Evolutionary conservation across 371 early-diverging fungal genomes (phyloP), one percentile per base, ranked within the genome.

Genomic region (Smittium mucronatum): DNA sequence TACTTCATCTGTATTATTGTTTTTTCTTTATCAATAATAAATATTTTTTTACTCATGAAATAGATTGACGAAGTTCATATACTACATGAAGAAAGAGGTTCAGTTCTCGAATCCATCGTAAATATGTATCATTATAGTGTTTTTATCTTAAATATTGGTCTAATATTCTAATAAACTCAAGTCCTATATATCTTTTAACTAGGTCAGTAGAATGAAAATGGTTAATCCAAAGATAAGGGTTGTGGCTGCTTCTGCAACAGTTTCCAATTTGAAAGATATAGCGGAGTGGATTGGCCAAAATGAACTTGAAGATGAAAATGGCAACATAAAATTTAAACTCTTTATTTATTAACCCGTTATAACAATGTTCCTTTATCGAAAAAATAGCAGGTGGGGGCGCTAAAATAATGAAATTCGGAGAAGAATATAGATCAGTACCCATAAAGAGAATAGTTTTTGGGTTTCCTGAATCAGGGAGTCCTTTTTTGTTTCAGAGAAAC

Each of bases 401-500:
- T 16, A 15, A 68, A n/a, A 36, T 68, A 26, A 8, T 58, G 5
- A 63, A 29, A 47, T 68, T 68, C 34, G 68, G 63, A 21, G 68
- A 68, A 21, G 63, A 63, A 26, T 68, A 47, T 63, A 61, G 68
- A 15, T 30, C 68, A 57, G 68, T 68, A 63, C 68, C 68, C 8
- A 58, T 68, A 11, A 59, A 34, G 58, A 68, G 58, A 36, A 15
- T 68, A 21, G 68, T 68, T 68, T 47, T 59, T 58, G 68, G 68
- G 5, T 68, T 28, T 30, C 15, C 60, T 15, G 63, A 32, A 36
- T 26, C 59, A 63, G n/a, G 36, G 31, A 47, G 25, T 25, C 68
- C 68, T 63, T 68, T 68, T 68, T 63, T 68, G 36, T 68, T 68
- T 68, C 59, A 68, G 58, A 68, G 30, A 28, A 68, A 68, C 28